These are phyloP conservation scores for Termitomyces sp. DNA, from an alignment of 768 basidiomycete genomes.

Conservation along the genomic window DNA sequence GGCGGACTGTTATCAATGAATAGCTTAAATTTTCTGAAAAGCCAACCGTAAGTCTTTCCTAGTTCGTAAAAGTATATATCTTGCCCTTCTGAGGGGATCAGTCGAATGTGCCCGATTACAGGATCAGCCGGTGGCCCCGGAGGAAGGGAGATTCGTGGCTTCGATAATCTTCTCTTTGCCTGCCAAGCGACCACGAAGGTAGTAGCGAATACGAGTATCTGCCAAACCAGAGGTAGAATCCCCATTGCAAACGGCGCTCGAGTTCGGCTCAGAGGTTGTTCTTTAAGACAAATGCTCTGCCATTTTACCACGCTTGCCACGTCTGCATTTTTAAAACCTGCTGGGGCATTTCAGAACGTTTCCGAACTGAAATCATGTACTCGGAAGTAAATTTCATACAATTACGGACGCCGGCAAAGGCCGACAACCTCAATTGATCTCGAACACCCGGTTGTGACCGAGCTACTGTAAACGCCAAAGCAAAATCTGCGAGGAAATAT, in stretches of 20 bases:
- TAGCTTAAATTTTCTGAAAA: not conserved
- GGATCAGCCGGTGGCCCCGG: slow-evolving; percentile 32
- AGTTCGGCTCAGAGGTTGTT: not conserved
- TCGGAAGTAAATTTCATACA: not conserved
- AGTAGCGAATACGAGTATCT: not conserved
- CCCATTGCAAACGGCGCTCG: not conserved
- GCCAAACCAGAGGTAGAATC: not conserved
- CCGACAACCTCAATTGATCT: not conserved
- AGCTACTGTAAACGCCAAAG: no score
- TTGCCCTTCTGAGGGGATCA: slow-evolving; percentile 24
- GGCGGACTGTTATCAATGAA: not conserved
- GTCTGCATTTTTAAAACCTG: no score
- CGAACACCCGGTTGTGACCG: no score
- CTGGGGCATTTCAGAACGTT: not conserved
- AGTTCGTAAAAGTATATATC: slow-evolving; percentile 23
- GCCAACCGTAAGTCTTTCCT: slow-evolving; percentile 27
- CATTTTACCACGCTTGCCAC: not conserved
- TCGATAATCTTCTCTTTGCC: not conserved
- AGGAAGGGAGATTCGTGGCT: slow-evolving; percentile 12
- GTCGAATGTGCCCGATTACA: slow-evolving; percentile 29
- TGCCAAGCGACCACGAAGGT: not conserved
- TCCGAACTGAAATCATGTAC: not conserved
- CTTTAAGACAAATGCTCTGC: not conserved
- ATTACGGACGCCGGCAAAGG: not conserved
- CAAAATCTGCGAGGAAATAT: no score